Evolutionary conservation across 345 rosid genomes (phyloP).

Genomic region (Lenwebbia sp.): DNA sequence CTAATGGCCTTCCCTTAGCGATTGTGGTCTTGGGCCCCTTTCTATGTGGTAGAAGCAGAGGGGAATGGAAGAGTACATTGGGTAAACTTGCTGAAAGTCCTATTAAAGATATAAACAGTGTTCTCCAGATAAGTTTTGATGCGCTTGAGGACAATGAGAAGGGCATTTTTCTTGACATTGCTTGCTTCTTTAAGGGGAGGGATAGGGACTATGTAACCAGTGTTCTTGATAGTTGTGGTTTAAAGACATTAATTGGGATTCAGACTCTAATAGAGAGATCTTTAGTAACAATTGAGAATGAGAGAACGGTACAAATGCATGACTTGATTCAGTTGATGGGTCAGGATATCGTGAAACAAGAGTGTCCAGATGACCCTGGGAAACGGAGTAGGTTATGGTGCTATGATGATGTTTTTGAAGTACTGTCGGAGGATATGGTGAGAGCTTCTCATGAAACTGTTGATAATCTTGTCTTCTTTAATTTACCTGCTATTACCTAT

Average conservation of each 20-base stretch:
- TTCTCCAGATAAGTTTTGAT: conserved; percentile 5
- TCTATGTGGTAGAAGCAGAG: background rate
- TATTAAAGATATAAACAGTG: background rate
- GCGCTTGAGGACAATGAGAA: background rate
- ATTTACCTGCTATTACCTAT: background rate
- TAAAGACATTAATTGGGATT: background rate
- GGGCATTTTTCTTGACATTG: conserved; percentile 8
- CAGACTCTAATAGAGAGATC: background rate
- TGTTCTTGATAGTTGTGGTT: background rate
- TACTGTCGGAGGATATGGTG: background rate
- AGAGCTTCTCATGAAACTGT: background rate
- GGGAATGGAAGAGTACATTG: background rate
- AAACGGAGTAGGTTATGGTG: conserved; percentile 13
- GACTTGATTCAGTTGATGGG: conserved; percentile 17
- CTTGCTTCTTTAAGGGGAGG: conserved; percentile 6
- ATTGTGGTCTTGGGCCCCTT: conserved; percentile 6
- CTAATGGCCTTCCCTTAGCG: conserved; percentile 9
- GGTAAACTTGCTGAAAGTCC: background rate
- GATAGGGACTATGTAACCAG: background rate
- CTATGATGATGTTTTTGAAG: conserved; percentile 2
- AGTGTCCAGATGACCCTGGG: conserved; percentile 9
- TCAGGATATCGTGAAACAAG: conserved; percentile 5
- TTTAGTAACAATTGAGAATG: background rate
- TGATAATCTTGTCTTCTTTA: background rate
- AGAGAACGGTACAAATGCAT: conserved; percentile 7